A percentile compares a stretch with the other conserved stretches of the same genome.
Evolutionary conservation across 768 basidiomycete genomes (phyloP).

Genomic region (Suillus subluteus): DNA sequence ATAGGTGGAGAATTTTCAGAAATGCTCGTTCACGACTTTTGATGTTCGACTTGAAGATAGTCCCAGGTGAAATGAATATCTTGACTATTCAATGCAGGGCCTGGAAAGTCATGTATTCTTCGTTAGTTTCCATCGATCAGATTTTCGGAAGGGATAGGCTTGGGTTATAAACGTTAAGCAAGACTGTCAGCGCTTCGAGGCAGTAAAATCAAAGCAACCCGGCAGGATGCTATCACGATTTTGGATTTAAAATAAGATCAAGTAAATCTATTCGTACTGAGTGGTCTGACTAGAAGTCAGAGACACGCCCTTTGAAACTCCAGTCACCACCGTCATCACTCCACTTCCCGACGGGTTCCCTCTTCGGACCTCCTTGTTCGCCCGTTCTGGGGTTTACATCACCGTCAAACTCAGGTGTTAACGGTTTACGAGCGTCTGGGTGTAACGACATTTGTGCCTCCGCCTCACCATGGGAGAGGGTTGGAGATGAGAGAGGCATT

Average conservation of each 20-base stretch:
- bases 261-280: neutral
- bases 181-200: neutral
- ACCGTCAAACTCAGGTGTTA: slow-evolving; percentile 76
- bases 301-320: slow-evolving; percentile 89
- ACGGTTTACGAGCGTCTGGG: slow-evolving; percentile 65
- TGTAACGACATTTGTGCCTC: slow-evolving; percentile 56
- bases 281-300: slow-evolving; percentile 63
- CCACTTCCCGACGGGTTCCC: slow-evolving; percentile 75
- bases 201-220: neutral
- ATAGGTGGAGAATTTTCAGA: neutral
- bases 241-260: neutral
- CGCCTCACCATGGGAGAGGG: slow-evolving; percentile 32
- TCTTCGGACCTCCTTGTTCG: slow-evolving; percentile 86
- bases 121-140: neutral
- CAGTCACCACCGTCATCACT: slow-evolving; percentile 70
- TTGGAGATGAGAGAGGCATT: slow-evolving; percentile 39
- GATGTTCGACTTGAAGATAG: neutral
- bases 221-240: neutral
- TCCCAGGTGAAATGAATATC: neutral
- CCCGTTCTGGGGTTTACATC: slow-evolving; percentile 82
- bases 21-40: neutral
- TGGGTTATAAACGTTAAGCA: neutral
- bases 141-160: neutral
- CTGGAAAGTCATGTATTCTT: neutral
- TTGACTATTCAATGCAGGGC: neutral